A percentile compares a stretch with the other conserved stretches of the same genome.
Evolutionary conservation across 2,329 filamentous ascomycete species (phyloP).

Genomic region (Trichoderma polysporum): DNA sequence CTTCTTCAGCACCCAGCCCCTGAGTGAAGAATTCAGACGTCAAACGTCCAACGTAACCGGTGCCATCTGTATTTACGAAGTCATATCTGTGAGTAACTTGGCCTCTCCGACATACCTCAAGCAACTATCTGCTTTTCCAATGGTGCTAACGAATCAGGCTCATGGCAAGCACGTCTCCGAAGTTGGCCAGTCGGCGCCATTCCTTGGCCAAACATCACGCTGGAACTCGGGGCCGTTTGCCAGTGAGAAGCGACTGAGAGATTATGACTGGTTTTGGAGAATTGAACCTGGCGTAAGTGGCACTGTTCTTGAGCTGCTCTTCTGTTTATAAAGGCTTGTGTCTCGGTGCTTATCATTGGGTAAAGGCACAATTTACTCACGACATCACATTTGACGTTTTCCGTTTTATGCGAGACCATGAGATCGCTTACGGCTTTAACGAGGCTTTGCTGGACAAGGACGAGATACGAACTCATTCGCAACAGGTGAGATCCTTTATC

Average conservation of each 20-base stretch:
- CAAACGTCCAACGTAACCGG: conserved; percentile 66
- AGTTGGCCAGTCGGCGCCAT: conserved; percentile 53
- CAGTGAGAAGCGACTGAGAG: conserved; percentile 67
- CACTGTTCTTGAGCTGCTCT: too few relatives aligned
- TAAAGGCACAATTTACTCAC: conserved; percentile 54
- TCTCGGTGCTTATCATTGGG: background rate
- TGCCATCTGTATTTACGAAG: conserved; percentile 69
- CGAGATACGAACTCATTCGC: conserved; percentile 45
- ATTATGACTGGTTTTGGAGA: conserved; percentile 61
- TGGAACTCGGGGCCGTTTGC: conserved; percentile 86
- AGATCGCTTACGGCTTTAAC: conserved; percentile 73
- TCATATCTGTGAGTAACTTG: conserved; percentile 76
- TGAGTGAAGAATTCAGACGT: conserved; percentile 73
- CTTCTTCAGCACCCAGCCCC: conserved; percentile 80
- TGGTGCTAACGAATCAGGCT: background rate
- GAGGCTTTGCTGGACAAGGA: conserved; percentile 48
- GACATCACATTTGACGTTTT: conserved; percentile 82
- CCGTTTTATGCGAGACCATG: conserved; percentile 78
- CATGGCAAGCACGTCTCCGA: conserved; percentile 45
- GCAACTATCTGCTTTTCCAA: conserved; percentile 52
- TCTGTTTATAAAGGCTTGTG: background rate
- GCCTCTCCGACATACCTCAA: conserved; percentile 41
- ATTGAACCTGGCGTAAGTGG: conserved; percentile 58
- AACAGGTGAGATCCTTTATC: conserved; percentile 47
- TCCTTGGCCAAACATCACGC: conserved; percentile 72